phyloP scores from a whole-genome alignment of 768 basidiomycete genomes.

The Rhizopogon vinicolor region DNA sequence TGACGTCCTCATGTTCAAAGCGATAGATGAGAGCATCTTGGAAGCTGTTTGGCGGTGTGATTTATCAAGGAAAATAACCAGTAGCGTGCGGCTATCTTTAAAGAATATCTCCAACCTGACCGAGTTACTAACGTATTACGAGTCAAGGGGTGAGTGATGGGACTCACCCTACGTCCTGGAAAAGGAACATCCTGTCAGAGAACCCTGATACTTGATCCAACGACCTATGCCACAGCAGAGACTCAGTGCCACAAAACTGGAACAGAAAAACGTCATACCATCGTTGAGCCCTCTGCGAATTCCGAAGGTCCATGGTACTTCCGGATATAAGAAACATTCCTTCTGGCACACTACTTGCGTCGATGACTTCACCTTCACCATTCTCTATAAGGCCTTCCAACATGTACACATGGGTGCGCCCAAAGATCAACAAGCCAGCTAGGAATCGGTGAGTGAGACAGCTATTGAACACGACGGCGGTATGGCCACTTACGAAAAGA shows the following conservation, averaged over 20 bases:
- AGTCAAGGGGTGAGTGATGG: neutral
- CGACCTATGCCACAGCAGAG: slow-evolving; percentile 42
- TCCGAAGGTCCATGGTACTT: slow-evolving; percentile 74
- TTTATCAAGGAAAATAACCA: slow-evolving; percentile 77
- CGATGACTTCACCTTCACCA: slow-evolving; percentile 84
- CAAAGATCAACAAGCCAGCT: slow-evolving; percentile 87
- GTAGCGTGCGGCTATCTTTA: slow-evolving; percentile 83
- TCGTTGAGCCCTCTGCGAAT: slow-evolving; percentile 74
- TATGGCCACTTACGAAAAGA: slow-evolving; percentile 66
- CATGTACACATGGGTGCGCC: slow-evolving; percentile 82
- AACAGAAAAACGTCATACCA: slow-evolving; percentile 48
- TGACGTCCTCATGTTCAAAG: neutral
- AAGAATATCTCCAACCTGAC: slow-evolving; percentile 86
- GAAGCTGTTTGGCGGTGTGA: slow-evolving; percentile 58
- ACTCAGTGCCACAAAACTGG: neutral
- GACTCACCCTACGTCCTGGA: slow-evolving; percentile 86
- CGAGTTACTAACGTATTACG: neutral
- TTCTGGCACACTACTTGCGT: slow-evolving; percentile 80
- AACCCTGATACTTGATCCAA: slow-evolving; percentile 75
- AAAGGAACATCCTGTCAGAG: slow-evolving; percentile 81
- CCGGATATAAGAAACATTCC: slow-evolving; percentile 82
- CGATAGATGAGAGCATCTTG: slow-evolving; percentile 44
- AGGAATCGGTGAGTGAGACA: neutral
- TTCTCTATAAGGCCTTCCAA: slow-evolving; percentile 86
- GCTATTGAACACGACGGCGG: neutral